Evolutionary conservation across 257 asterid genomes (phyloP).

Genomic region (Echium plantagineum): DNA sequence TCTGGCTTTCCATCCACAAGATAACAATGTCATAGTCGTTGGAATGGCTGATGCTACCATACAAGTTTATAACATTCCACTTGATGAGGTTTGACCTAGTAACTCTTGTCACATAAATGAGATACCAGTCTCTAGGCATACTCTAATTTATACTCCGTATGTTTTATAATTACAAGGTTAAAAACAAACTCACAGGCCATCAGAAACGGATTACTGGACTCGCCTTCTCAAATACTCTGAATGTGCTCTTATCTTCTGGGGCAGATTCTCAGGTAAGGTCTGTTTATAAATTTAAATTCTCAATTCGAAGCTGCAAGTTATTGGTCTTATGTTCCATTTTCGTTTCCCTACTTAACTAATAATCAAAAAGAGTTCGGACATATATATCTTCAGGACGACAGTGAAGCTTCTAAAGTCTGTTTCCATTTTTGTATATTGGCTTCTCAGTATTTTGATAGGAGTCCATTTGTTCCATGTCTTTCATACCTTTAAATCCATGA

Average conservation of each 20-base stretch:
- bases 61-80: slow-evolving; percentile 55
- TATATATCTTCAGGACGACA: not conserved
- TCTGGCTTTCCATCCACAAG: slow-evolving; percentile 61
- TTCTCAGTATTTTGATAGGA: not conserved
- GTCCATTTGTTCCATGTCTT: not conserved
- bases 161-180: slow-evolving; percentile 20
- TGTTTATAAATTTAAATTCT: not conserved
- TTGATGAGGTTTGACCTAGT: slow-evolving; percentile 37
- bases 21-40: slow-evolving; percentile 50
- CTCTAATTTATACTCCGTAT: not conserved
- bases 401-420: not conserved
- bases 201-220: slow-evolving; percentile 60
- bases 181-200: slow-evolving; percentile 51
- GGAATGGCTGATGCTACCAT: slow-evolving; percentile 64
- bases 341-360: no score
- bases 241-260: slow-evolving; percentile 54
- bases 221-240: slow-evolving; percentile 42
- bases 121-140: not conserved
- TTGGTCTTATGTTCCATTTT: not conserved
- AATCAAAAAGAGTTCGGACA: no score
- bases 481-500: not conserved
- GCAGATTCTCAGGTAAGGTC: slow-evolving; percentile 60
- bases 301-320: not conserved
- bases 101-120: not conserved
- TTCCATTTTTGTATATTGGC: no score